Evolutionary conservation across 345 rosid species (phyloP).

Genomic region (Lepidium didymum): DNA sequence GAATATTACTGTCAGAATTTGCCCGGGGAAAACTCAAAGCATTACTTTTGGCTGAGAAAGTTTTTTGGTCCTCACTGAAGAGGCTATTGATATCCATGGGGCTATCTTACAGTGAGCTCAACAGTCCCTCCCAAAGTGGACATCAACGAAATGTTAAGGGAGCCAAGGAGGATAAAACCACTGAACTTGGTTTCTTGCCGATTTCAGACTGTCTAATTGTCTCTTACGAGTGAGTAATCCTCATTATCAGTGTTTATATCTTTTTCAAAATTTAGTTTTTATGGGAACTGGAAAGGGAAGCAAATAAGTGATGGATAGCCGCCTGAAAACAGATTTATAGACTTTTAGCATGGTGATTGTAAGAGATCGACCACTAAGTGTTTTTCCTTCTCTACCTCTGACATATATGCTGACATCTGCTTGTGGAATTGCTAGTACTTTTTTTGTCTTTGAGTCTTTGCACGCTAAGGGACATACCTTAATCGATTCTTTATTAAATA

Average conservation of each 20-base stretch:
- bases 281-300: not conserved
- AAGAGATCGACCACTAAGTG: not conserved
- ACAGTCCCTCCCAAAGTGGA: conserved; percentile 17
- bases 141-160: conserved; percentile 27
- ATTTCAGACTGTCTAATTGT: conserved; percentile 44
- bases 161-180: not conserved
- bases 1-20: conserved; percentile 38
- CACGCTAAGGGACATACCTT: conserved; percentile 5
- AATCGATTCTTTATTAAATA: not conserved
- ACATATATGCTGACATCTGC: not conserved
- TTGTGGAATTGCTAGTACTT: not conserved
- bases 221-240: conserved; percentile 45
- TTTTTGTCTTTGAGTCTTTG: not conserved
- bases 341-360: not conserved
- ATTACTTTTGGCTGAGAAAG: conserved; percentile 43
- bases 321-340: not conserved
- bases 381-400: not conserved
- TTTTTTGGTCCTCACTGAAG: conserved; percentile 50
- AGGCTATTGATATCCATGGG: conserved; percentile 42
- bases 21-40: conserved; percentile 29
- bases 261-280: not conserved
- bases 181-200: conserved; percentile 27
- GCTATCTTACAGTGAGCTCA: conserved; percentile 36
- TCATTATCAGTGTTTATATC: not conserved
- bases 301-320: not conserved